Evolutionary conservation across 306 rosid genomes (phyloP).

Genomic region (Vigna trinervia): DNA sequence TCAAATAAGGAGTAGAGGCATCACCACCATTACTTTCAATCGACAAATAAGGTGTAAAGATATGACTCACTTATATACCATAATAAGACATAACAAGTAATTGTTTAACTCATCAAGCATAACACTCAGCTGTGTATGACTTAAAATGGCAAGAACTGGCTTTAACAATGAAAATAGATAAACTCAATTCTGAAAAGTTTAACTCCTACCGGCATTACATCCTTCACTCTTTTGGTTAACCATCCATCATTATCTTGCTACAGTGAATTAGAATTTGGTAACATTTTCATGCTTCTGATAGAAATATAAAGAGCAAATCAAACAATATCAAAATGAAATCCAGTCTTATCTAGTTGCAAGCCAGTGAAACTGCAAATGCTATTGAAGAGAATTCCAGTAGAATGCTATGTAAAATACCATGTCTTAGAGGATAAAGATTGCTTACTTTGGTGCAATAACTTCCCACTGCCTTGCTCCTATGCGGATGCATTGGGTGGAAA

Average conservation of each 20-base stretch:
- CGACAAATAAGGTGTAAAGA: neutral
- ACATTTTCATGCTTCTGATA: constrained; percentile 32
- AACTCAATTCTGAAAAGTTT: neutral
- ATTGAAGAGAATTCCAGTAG: constrained; percentile 25
- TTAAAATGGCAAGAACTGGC: neutral
- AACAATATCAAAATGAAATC: neutral
- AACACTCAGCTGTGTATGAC: neutral
- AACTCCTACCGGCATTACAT: constrained; percentile 13
- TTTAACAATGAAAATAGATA: constrained; percentile 12
- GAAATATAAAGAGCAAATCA: constrained; percentile 39
- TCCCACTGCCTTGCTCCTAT: constrained; percentile 61
- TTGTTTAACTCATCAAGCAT: neutral
- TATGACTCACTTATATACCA: neutral
- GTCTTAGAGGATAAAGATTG: constrained; percentile 47
- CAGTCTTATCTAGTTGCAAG: constrained; percentile 14
- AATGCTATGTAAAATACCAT: constrained; percentile 40
- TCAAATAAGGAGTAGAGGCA: neutral
- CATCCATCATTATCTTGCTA: constrained; percentile 42
- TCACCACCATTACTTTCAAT: neutral
- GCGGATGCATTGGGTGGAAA: constrained; percentile 57
- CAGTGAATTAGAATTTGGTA: constrained; percentile 44
- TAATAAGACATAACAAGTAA: neutral
- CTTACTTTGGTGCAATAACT: constrained; percentile 74
- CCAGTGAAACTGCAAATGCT: constrained; percentile 27
- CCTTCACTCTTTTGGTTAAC: constrained; percentile 39